A percentile compares a stretch with the other conserved stretches of the same genome.
Evolutionary conservation across 2,329 filamentous ascomycete species (phyloP).

Genomic region (Aspergillus sp.): DNA sequence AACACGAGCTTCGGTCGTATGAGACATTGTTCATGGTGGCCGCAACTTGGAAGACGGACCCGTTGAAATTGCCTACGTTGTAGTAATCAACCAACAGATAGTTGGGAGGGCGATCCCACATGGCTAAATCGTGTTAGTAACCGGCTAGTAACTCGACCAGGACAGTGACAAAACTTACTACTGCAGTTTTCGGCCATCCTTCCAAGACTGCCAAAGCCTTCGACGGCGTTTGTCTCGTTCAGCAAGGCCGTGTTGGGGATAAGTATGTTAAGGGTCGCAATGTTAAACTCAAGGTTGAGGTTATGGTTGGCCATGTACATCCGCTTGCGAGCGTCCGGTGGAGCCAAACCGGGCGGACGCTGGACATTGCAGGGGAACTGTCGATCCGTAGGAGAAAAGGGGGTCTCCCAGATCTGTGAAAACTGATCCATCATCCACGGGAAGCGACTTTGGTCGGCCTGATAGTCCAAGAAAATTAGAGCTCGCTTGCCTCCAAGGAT

Average conservation of each 20-base stretch:
- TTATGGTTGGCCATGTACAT: slow-evolving; percentile 91
- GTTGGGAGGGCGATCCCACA: slow-evolving; percentile 70
- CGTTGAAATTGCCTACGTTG: slow-evolving; percentile 66
- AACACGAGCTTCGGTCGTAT: slow-evolving; percentile 52
- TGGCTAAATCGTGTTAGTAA: slow-evolving; percentile 30
- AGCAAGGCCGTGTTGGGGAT: slow-evolving; percentile 71
- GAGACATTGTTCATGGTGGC: slow-evolving; percentile 71
- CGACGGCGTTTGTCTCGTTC: slow-evolving; percentile 69
- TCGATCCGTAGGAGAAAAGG: slow-evolving; percentile 70
- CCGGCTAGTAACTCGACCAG: no score
- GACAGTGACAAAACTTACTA: slow-evolving; percentile 28
- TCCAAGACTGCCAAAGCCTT: slow-evolving; percentile 67
- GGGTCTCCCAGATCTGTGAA: slow-evolving; percentile 85
- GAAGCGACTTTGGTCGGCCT: slow-evolving; percentile 72
- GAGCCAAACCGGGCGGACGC: slow-evolving; percentile 67
- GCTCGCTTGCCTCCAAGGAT: slow-evolving; percentile 70
- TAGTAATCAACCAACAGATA: slow-evolving; percentile 85
- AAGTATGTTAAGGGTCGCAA: slow-evolving; percentile 64
- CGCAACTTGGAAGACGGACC: slow-evolving; percentile 75
- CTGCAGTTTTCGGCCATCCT: slow-evolving; percentile 63
- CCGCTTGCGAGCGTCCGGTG: slow-evolving; percentile 55
- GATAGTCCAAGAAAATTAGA: slow-evolving; percentile 81
- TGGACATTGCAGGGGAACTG: slow-evolving; percentile 76
- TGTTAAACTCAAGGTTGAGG: slow-evolving; percentile 72
- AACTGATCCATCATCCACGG: slow-evolving; percentile 90